phyloP scores from a whole-genome alignment of 805 yeast genomes.

The Vanderwaltozyma yarrowii region DNA sequence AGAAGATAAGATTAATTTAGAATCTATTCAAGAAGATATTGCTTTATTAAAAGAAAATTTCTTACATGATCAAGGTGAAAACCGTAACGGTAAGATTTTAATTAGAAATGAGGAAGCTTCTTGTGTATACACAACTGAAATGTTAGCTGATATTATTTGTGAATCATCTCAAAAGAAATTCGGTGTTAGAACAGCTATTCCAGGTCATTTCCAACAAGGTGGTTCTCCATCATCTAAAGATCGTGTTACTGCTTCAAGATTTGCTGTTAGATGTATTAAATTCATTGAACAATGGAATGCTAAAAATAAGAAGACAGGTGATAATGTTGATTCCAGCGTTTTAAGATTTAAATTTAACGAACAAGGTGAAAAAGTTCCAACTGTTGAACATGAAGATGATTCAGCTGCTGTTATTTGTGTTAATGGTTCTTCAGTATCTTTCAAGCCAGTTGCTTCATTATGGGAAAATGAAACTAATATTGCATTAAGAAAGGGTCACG shows the following conservation, averaged over 20 bases:
- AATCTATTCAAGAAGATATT: slow-evolving; percentile 67
- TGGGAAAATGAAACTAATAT: slow-evolving; percentile 55
- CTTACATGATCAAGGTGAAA: slow-evolving; percentile 64
- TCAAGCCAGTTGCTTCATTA: slow-evolving; percentile 44
- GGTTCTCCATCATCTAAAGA: slow-evolving; percentile 92
- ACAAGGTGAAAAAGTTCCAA: slow-evolving; percentile 38
- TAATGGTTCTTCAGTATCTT: slow-evolving; percentile 53
- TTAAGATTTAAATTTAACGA: slow-evolving; percentile 41
- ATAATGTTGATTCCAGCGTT: slow-evolving; percentile 33
- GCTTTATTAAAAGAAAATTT: slow-evolving; percentile 57
- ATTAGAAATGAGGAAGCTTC: slow-evolving; percentile 81
- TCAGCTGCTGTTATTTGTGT: slow-evolving; percentile 59
- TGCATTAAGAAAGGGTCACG: slow-evolving; percentile 52
- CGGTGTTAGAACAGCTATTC: slow-evolving; percentile 90
- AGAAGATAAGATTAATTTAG: slow-evolving; percentile 63
- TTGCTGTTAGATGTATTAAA: slow-evolving; percentile 81
- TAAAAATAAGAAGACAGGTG: slow-evolving; percentile 24
- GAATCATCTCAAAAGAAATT: slow-evolving; percentile 68
- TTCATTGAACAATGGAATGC: slow-evolving; percentile 62
- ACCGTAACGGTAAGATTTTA: slow-evolving; percentile 75
- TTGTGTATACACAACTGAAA: slow-evolving; percentile 66
- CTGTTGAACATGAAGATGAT: slow-evolving; percentile 33
- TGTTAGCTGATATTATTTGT: slow-evolving; percentile 73
- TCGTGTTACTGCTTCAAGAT: slow-evolving; percentile 79
- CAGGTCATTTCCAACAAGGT: slow-evolving; percentile 98